Conservation (phyloP, 768 basidiomycete genomes). For the Mycena vulgaris region DNA sequence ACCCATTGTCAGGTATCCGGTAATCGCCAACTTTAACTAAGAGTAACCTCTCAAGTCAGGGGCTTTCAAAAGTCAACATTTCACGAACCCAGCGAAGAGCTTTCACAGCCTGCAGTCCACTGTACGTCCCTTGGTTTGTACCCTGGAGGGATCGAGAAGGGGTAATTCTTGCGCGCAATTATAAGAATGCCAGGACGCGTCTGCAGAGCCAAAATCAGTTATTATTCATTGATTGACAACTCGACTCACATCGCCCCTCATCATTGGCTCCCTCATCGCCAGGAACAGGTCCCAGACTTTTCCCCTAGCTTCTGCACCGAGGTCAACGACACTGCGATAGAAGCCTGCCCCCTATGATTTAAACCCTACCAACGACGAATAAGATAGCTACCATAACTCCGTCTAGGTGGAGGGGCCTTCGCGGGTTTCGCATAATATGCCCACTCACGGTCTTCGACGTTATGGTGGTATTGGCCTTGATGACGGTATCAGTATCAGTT, state of each 20-base stretch:
- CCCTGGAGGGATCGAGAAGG: slow-evolving; percentile 23
- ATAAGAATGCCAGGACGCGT: slow-evolving; percentile 32
- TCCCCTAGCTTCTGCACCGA: slow-evolving; percentile 25
- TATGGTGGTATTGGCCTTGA: slow-evolving; percentile 30
- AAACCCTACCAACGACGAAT: neutral
- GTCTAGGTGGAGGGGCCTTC: slow-evolving; percentile 23
- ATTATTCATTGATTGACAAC: neutral
- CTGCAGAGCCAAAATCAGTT: slow-evolving; percentile 7
- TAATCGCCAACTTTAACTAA: slow-evolving; percentile 37
- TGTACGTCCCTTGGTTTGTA: slow-evolving; percentile 27
- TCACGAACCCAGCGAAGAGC: slow-evolving; percentile 27
- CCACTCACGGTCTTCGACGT: slow-evolving; percentile 30
- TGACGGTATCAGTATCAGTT: neutral
- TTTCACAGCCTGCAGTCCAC: slow-evolving; percentile 33
- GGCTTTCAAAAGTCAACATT: neutral
- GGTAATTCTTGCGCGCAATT: slow-evolving; percentile 33
- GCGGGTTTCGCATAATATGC: slow-evolving; percentile 21
- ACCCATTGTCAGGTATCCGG: slow-evolving; percentile 31
- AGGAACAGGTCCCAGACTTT: slow-evolving; percentile 33
- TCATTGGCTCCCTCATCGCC: slow-evolving; percentile 34
- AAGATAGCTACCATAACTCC: slow-evolving; percentile 23
- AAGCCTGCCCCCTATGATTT: slow-evolving; percentile 15
- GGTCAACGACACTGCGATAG: slow-evolving; percentile 35
- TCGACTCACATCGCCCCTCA: slow-evolving; percentile 22
- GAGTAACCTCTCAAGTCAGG: neutral